Conservation (phyloP, 805 yeast species). For the Candida orba region DNA sequence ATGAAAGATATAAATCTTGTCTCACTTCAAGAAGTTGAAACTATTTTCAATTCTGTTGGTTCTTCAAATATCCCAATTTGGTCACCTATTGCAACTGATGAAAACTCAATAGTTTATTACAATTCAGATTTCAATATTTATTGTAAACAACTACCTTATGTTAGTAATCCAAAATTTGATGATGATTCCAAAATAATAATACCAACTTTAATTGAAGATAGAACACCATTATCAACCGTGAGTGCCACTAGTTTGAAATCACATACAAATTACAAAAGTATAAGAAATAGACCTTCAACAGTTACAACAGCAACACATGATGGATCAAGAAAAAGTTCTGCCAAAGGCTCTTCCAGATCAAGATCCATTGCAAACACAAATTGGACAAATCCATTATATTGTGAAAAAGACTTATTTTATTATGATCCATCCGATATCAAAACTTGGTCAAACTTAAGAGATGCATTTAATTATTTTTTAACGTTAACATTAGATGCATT, state of each 20-base stretch:
- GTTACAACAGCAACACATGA: constrained; percentile 1
- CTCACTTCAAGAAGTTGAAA: constrained; percentile 31
- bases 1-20: constrained; percentile 22
- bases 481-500: constrained; percentile 45
- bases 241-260: constrained; percentile 21
- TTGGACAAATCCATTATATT: constrained; percentile 21
- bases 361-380: constrained; percentile 15
- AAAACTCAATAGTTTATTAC: constrained; percentile 50
- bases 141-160: constrained; percentile 51
- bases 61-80: constrained; percentile 39
- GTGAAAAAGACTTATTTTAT: constrained; percentile 42
- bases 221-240: constrained; percentile 9
- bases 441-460: constrained; percentile 51
- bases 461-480: constrained; percentile 39
- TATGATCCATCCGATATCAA: constrained; percentile 51
- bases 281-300: constrained; percentile 16
- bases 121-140: constrained; percentile 54
- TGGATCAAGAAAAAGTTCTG: constrained; percentile 9
- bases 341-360: constrained; percentile 9
- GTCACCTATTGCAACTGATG: constrained; percentile 53
- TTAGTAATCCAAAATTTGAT: constrained; percentile 32
- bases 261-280: constrained; percentile 4
- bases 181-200: constrained; percentile 23
- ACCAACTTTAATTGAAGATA: constrained; percentile 23
- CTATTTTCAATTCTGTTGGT: constrained; percentile 28